Percentiles rank a stretch among this genome's conserved stretches.
Evolutionary conservation across 768 basidiomycete genomes (phyloP).

Genomic region (Leccinum variicolor): DNA sequence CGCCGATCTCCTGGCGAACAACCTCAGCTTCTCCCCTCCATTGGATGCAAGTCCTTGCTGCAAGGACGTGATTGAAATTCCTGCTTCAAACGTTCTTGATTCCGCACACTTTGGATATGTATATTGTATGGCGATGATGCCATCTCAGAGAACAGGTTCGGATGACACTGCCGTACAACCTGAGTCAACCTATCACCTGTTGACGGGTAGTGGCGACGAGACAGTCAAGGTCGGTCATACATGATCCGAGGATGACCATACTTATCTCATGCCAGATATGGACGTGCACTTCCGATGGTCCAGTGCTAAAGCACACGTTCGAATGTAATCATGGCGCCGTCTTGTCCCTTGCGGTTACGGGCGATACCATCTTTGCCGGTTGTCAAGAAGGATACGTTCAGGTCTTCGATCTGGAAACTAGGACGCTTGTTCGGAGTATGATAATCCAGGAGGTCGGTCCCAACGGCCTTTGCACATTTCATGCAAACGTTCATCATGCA

Average conservation of each 20-base stretch:
- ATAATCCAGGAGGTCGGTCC: constrained; percentile 72
- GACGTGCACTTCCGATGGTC: constrained; percentile 48
- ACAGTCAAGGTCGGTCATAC: constrained; percentile 64
- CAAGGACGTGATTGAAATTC: constrained; percentile 46
- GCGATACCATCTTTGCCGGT: constrained; percentile 86
- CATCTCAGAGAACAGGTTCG: constrained; percentile 38
- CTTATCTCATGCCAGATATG: constrained; percentile 50
- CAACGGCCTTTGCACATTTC: neutral
- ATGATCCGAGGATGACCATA: neutral
- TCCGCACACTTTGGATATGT: constrained; percentile 95
- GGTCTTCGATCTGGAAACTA: constrained; percentile 88
- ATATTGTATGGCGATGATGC: constrained; percentile 68
- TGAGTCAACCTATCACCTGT: constrained; percentile 44
- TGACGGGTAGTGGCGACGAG: constrained; percentile 91
- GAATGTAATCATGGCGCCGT: constrained; percentile 76
- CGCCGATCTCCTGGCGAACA: constrained; percentile 67
- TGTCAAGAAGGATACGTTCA: constrained; percentile 93
- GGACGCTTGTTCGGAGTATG: constrained; percentile 80
- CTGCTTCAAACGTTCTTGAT: constrained; percentile 68
- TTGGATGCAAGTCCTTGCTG: constrained; percentile 29
- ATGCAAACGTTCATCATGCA: neutral
- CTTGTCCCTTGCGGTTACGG: constrained; percentile 68
- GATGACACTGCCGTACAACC: constrained; percentile 25
- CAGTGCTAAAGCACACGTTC: constrained; percentile 59
- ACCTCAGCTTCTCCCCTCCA: constrained; percentile 36